Percentiles rank a stretch among this genome's conserved stretches.
phyloP scores from a whole-genome alignment of 83 land plant genomes.

The Isoetes engelmannii region DNA sequence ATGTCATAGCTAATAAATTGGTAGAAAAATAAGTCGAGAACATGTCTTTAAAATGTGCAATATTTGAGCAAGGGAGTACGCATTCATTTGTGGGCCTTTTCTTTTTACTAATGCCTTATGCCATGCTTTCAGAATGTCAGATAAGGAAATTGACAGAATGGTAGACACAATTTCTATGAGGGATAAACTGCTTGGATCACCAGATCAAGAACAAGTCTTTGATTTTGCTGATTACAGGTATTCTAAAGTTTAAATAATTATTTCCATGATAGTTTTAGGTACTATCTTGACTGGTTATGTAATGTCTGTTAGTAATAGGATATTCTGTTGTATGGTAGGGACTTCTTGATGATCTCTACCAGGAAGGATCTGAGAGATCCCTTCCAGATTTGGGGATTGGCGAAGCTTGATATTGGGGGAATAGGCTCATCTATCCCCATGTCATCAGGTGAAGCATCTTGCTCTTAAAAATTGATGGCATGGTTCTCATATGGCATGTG shows the following conservation, averaged over 20 bases:
- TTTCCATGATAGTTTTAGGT: too few relatives aligned
- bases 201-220: conserved; percentile 1
- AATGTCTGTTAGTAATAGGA: background rate
- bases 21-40: too few relatives aligned
- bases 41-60: too few relatives aligned
- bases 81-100: too few relatives aligned
- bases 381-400: conserved; percentile 12
- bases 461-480: background rate
- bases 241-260: background rate
- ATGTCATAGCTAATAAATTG: too few relatives aligned
- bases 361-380: conserved; percentile 15
- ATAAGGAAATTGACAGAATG: too few relatives aligned
- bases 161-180: too few relatives aligned
- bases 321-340: background rate
- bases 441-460: conserved; percentile 12
- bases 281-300: too few relatives aligned
- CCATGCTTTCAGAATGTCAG: too few relatives aligned
- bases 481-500: background rate
- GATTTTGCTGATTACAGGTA: conserved; percentile 20
- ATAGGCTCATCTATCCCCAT: conserved; percentile 19
- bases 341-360: conserved; percentile 10
- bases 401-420: conserved; percentile 15
- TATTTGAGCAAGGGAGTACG: too few relatives aligned
- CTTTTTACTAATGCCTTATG: too few relatives aligned
- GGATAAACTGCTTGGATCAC: background rate